These are phyloP conservation scores for Naegleria gruberi DNA, from an alignment of 208 protist genomes.

Conservation along the genomic window DNA sequence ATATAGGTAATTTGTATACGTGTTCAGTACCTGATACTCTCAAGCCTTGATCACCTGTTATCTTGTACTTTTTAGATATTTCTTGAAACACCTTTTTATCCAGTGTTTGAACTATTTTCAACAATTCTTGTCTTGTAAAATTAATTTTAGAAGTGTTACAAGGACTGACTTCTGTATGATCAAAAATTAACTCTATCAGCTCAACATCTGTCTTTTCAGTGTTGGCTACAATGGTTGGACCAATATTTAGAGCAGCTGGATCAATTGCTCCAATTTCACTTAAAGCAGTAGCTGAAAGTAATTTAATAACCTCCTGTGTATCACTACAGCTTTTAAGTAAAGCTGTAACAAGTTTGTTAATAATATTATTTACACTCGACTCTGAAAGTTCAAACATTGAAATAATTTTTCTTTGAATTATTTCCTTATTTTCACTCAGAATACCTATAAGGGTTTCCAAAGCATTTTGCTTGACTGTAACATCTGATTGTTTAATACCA, in stretches of 20 bases:
- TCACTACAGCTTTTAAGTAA: neutral
- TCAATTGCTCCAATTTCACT: neutral
- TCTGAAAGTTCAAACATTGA: neutral
- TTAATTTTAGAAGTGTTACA: neutral
- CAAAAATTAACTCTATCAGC: neutral
- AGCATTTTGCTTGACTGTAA: neutral
- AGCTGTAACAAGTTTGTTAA: neutral
- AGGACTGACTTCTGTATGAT: neutral
- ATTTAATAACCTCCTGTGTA: neutral
- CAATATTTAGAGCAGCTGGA: neutral
- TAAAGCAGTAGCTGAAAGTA: neutral
- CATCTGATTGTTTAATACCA: neutral
- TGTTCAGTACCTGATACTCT: neutral
- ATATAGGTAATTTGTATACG: neutral
- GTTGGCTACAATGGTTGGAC: neutral
- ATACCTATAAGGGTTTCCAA: neutral
- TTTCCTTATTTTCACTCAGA: neutral
- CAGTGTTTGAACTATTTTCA: neutral
- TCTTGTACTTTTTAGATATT: neutral
- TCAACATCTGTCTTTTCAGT: neutral
- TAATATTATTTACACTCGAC: neutral
- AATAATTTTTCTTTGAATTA: neutral
- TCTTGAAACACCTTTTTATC: neutral
- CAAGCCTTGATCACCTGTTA: neutral
- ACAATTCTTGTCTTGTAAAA: neutral